Evolutionary conservation across 257 asterid species (phyloP), one percentile per base, ranked within the genome.

Genomic region (Lithospermum erythrorhizon): DNA sequence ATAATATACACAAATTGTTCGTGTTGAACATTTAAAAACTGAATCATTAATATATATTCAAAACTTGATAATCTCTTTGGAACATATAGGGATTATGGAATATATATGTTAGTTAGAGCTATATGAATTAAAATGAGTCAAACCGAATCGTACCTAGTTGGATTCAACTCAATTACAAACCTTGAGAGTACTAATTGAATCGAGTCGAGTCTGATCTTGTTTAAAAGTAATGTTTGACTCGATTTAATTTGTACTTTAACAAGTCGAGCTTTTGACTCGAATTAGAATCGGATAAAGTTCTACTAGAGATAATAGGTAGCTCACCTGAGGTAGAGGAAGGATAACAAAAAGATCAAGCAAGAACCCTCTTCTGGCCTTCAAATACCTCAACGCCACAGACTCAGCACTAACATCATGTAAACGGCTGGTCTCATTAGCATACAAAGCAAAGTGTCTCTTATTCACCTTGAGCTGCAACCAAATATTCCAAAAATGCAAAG

Each of bases 251-350:
- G 20, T 5, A 2, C 19, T 49, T 3, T 27, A 27, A 27, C 32
- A 27, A 27, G 32, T 27, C 32, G 6, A 27, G 6, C 32, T 27
- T 27, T 5, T 24, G 27, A 24, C 27, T 27, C 32, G 32, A 5
- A 0, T 1, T 5, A 27, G 32, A 27, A 6, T 18, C 4, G 14
- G 1, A n/a, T n/a, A 9, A 27, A 58, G 6, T 55, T n/a, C n/a
- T n/a, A n/a, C n/a, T 23, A 19, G 29, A 1, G 22, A 0, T 35
- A 6, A 35, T 55, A 8, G 21, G 47, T 11, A 19, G 41, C 72
- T 68, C 0, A 89, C 98, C 90, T 93, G 98, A 11, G 98, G 97
- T 70, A 93, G 53, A 4, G 98, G 98, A 58, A 93, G 89, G 70
- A 93, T 80, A 76, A 93, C 90, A 21, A 93, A 93, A 66, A 88